A percentile compares a stretch with the other conserved stretches of the same genome.
These are phyloP conservation scores for Stachybotrys chartarum DNA, from an alignment of 2,329 filamentous ascomycete species.

Conservation along the genomic window DNA sequence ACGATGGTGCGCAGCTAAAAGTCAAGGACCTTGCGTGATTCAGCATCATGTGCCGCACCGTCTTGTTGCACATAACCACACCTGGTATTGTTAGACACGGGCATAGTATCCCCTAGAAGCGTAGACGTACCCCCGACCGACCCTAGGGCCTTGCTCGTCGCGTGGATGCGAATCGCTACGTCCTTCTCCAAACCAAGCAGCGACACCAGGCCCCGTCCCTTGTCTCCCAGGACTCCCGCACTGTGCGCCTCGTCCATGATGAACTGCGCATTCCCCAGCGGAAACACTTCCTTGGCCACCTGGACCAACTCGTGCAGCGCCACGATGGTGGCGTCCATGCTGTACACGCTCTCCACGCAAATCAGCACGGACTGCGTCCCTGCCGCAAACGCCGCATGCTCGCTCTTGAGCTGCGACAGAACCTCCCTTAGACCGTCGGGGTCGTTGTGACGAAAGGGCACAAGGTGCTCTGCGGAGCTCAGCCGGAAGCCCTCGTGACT, in stretches of 20 bases:
- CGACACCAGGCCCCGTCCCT: constrained; percentile 40
- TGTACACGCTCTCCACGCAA: constrained; percentile 31
- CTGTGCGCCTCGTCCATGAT: constrained; percentile 50
- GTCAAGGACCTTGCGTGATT: not conserved
- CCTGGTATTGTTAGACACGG: not conserved
- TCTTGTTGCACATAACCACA: constrained; percentile 1
- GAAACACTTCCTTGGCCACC: constrained; percentile 19
- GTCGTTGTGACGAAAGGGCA: constrained; percentile 31
- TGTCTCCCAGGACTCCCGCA: constrained; percentile 39
- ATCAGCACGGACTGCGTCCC: constrained; percentile 26
- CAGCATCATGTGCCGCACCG: constrained; percentile 1
- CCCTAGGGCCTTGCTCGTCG: constrained; percentile 41
- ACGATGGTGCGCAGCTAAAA: not conserved
- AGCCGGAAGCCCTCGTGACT: constrained; percentile 54
- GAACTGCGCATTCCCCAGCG: constrained; percentile 32
- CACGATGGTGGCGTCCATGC: constrained; percentile 36
- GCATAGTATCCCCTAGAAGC: not conserved
- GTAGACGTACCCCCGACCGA: not conserved
- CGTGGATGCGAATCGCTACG: constrained; percentile 40
- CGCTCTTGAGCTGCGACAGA: constrained; percentile 17
- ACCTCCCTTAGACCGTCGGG: constrained; percentile 31
- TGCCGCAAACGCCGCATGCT: constrained; percentile 17
- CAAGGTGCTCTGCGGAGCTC: constrained; percentile 37
- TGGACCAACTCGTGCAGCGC: constrained; percentile 27
- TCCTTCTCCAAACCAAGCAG: constrained; percentile 37